phyloP scores from a whole-genome alignment of 495 filamentous ascomycete genomes.

The Cetradonia linearis region DNA sequence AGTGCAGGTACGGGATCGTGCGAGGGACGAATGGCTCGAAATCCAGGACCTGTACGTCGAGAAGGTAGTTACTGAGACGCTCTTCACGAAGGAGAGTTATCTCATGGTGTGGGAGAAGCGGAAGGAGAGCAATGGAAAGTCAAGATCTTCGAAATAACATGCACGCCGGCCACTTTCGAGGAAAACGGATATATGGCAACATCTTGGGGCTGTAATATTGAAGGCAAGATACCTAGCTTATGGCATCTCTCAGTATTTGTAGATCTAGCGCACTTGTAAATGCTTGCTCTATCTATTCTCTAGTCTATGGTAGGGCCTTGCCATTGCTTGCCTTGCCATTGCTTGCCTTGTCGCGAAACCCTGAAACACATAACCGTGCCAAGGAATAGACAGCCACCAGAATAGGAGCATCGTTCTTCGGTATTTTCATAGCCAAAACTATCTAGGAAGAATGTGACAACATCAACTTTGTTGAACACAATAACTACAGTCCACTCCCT shows the following conservation, averaged over 20 bases:
- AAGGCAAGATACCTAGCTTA: not conserved
- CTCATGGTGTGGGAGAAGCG: constrained; percentile 94
- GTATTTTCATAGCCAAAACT: too few relatives aligned
- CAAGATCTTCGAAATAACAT: not conserved
- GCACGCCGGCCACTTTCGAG: too few relatives aligned
- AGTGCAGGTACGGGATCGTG: constrained; percentile 52
- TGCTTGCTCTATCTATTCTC: not conserved
- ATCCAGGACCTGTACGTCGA: constrained; percentile 93
- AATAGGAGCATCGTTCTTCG: too few relatives aligned
- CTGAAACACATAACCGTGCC: too few relatives aligned
- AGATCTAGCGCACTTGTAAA: not conserved
- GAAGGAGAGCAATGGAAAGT: constrained; percentile 42
- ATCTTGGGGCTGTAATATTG: not conserved
- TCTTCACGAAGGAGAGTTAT: constrained; percentile 89
- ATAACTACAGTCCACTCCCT: not conserved
- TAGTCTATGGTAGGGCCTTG: not conserved
- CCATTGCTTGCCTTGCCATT: not conserved
- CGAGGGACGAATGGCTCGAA: constrained; percentile 75
- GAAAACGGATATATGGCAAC: not conserved
- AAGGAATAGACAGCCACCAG: too few relatives aligned
- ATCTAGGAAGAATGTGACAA: too few relatives aligned
- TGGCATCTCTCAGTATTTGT: not conserved
- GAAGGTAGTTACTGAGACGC: constrained; percentile 67
- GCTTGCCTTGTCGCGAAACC: too few relatives aligned
- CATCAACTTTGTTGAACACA: not conserved